These are phyloP conservation scores for Suillus plorans DNA, from an alignment of 768 basidiomycete species.

Conservation along the genomic window DNA sequence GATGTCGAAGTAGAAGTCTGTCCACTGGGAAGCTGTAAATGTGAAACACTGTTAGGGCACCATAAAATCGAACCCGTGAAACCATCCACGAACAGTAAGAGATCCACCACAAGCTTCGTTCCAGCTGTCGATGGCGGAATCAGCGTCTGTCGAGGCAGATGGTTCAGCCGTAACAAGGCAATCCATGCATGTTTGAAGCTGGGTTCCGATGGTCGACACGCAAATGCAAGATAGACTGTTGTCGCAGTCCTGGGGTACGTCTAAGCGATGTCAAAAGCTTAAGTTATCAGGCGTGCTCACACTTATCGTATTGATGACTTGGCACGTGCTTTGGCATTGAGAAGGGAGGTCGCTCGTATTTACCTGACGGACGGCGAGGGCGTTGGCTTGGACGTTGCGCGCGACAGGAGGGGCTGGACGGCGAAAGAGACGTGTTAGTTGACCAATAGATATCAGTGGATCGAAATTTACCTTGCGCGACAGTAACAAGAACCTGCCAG, in stretches of 20 bases:
- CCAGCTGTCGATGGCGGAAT: conserved; percentile 14
- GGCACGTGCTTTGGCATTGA: conserved; percentile 21
- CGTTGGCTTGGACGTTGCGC: conserved; percentile 1
- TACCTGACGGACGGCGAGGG: conserved; percentile 23
- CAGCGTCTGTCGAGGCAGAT: conserved; percentile 4
- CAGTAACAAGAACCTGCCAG: conserved; percentile 5
- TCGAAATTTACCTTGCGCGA: conserved; percentile 14
- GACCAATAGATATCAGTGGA: too few relatives aligned
- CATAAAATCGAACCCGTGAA: not conserved
- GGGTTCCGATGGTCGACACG: conserved; percentile 8
- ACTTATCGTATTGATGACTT: conserved; percentile 17
- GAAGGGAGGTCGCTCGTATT: conserved; percentile 12
- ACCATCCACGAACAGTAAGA: conserved; percentile 17
- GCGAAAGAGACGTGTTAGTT: not conserved
- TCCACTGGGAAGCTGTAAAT: not conserved
- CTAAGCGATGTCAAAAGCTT: not conserved
- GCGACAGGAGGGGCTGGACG: not conserved
- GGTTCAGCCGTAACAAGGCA: conserved; percentile 15
- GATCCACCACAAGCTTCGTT: conserved; percentile 16
- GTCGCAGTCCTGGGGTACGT: conserved; percentile 12
- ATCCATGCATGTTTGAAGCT: conserved; percentile 19
- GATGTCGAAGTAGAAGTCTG: conserved; percentile 7
- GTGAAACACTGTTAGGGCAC: not conserved
- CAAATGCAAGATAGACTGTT: conserved; percentile 14
- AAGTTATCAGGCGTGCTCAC: conserved; percentile 11